These are phyloP conservation scores for Erucastrum elatum DNA, from an alignment of 345 rosid genomes.

Conservation along the genomic window DNA sequence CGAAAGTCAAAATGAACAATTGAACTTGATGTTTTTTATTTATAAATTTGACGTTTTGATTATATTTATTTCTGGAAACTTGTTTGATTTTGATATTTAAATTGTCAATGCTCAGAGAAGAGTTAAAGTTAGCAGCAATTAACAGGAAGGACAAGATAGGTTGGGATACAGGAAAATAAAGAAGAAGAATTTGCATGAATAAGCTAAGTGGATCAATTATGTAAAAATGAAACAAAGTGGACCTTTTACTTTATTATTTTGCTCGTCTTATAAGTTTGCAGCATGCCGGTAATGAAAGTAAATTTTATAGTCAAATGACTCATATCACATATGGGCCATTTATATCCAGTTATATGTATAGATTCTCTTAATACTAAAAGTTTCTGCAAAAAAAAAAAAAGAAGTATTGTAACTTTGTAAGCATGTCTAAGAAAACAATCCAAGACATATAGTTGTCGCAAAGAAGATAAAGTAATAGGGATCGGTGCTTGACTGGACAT, in stretches of 20 bases:
- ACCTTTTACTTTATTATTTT: background rate
- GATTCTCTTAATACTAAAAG: background rate
- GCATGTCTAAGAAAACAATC: slow-evolving; percentile 5
- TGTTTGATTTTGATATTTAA: background rate
- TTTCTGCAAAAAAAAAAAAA: background rate
- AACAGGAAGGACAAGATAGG: background rate
- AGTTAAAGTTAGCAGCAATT: background rate
- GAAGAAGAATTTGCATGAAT: slow-evolving; percentile 19
- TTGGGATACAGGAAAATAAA: background rate
- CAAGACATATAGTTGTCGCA: background rate
- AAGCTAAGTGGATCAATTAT: background rate
- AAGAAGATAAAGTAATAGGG: slow-evolving; percentile 13
- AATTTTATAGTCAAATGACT: background rate
- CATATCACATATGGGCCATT: slow-evolving; percentile 14
- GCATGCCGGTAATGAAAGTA: slow-evolving; percentile 22
- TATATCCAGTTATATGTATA: background rate
- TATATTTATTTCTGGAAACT: background rate
- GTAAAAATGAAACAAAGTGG: slow-evolving; percentile 22
- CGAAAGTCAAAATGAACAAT: background rate
- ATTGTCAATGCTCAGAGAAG: background rate
- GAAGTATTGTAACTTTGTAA: background rate
- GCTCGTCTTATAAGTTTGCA: background rate
- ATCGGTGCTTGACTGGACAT: slow-evolving; percentile 29
- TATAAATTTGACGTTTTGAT: background rate
- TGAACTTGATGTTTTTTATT: background rate